Evolutionary conservation across 169 alveolate genomes (phyloP), one percentile per base, ranked within the genome.

Genomic region (Plasmodium billcollinsi): DNA sequence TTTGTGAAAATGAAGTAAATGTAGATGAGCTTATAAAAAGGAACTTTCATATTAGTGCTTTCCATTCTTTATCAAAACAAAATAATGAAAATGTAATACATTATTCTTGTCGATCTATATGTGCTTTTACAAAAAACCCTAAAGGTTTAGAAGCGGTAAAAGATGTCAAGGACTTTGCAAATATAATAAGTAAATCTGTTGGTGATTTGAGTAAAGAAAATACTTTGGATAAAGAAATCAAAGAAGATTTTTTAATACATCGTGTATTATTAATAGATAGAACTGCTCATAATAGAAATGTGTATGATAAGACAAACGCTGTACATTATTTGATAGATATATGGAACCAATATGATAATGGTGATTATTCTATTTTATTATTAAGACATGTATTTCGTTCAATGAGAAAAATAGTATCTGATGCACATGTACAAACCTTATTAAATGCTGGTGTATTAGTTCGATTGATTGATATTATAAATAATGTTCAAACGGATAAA

Each of bases 381-480:
- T 83, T 96, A 33, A 94, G 97, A n/a, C 97, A 96, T 72, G 94
- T 89, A 11, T 95, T 96, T 90, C 86, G 97, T 47, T 94, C 97
- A 6, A 88, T 96, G 74, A 78, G 97, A 47, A 96, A 95, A 83
- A 91, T 95, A 6, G 97, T 96, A 0, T 93, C 97, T 6, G 97
- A 96, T 69, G 96, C 91, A 14, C 96, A 94, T 88, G 93, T 96
- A 9, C 94, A 95, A 26, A 71, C 92, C 14, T 88, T 96, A 88
- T 52, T 96, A 52, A 94, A 95, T 52, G 95, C 96, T 15, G 91
- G 94, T 75, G 95, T 93, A 21, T 83, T 93, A 54, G 75, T 76
- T 59, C 88, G 95, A 2, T 65, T 88, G 11, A 93, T 75, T 2
- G 54, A 72, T 33, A 93, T 93, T 67, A 83, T 93, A 43, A 72